Conservation (phyloP, 2,329 filamentous ascomycete genomes). For the Cladosporium sp. region DNA sequence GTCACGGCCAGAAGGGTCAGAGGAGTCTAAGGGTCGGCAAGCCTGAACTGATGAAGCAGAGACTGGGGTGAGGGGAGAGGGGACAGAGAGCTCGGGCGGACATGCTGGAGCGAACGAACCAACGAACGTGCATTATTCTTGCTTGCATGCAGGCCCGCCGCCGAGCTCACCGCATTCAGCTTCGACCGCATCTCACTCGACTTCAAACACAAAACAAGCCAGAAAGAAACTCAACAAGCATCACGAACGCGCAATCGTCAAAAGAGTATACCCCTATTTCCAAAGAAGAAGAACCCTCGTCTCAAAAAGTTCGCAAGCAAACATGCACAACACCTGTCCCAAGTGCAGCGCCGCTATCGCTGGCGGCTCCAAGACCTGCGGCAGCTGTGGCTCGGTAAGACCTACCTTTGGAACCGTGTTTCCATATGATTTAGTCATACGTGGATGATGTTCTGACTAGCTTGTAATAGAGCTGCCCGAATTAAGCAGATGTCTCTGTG, state of each 20-base stretch:
- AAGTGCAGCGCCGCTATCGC: constrained; percentile 34
- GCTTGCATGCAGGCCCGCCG: neutral
- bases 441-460: neutral
- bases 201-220: neutral
- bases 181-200: constrained; percentile 10
- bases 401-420: neutral
- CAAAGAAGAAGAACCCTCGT: neutral
- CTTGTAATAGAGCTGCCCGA: constrained; percentile 30
- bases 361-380: constrained; percentile 35
- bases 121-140: too few species aligned
- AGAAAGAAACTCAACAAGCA: neutral
- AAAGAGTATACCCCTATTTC: neutral
- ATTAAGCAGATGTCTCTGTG: constrained; percentile 20
- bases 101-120: too few species aligned
- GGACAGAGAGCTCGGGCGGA: neutral
- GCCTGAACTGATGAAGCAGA: neutral
- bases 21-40: neutral
- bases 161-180: constrained; percentile 13
- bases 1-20: neutral
- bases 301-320: neutral
- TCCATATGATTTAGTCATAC: neutral
- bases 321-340: constrained; percentile 28
- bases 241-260: neutral
- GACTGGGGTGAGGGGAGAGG: too few species aligned
- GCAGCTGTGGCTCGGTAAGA: constrained; percentile 35